A percentile compares a stretch with the other conserved stretches of the same genome.
Evolutionary conservation across 768 basidiomycete species (phyloP).

Genomic region (Suillus luteus): DNA sequence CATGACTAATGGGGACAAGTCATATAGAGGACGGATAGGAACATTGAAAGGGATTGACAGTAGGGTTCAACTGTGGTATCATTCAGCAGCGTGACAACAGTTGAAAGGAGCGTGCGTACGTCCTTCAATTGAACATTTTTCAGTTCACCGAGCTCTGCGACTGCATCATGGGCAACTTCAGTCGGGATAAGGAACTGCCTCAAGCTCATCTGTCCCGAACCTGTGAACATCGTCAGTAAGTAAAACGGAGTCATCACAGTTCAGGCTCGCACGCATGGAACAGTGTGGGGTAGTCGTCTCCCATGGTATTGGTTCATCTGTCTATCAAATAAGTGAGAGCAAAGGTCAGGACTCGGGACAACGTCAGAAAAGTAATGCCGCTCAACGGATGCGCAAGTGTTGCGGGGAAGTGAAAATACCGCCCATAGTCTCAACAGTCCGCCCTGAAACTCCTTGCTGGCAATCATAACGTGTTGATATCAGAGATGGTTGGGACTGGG

Average conservation of each 20-base stretch:
- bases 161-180: constrained; percentile 96
- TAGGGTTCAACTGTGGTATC: constrained; percentile 77
- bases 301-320: constrained; percentile 43
- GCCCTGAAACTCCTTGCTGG: constrained; percentile 45
- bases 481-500: no score
- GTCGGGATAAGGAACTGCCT: constrained; percentile 96
- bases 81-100: constrained; percentile 11
- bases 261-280: constrained; percentile 56
- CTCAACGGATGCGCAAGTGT: not conserved
- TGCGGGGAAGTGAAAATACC: no score
- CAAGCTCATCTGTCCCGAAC: constrained; percentile 97
- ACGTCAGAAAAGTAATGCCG: not conserved
- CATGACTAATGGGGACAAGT: constrained; percentile 84
- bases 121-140: constrained; percentile 98
- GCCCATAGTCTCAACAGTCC: no score
- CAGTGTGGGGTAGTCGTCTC: constrained; percentile 80
- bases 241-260: constrained; percentile 3
- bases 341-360: not conserved
- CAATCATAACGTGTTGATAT: not conserved
- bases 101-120: constrained; percentile 46
- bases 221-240: constrained; percentile 41
- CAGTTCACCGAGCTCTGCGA: constrained; percentile 92
- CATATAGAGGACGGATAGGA: constrained; percentile 81
- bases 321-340: not conserved
- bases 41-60: constrained; percentile 96